Percentiles rank a stretch among this genome's conserved stretches.
These are phyloP conservation scores for Colletotrichum ledebouriae DNA, from an alignment of 2,329 filamentous ascomycete genomes.

Conservation along the genomic window DNA sequence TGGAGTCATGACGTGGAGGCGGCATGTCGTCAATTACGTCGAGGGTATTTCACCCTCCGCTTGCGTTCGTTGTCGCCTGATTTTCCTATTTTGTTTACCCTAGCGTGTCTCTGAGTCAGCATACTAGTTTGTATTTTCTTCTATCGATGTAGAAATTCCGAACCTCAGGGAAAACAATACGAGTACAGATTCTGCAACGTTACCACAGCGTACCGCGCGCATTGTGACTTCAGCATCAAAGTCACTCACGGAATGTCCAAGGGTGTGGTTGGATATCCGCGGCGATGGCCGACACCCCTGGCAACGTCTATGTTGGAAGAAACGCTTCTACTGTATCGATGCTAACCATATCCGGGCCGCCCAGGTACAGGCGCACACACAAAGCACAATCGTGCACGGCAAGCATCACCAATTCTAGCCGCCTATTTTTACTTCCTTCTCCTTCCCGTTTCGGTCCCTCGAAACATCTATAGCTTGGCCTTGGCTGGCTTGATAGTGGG, in stretches of 20 bases:
- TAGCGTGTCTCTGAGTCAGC: too few species aligned
- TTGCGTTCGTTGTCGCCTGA: neutral
- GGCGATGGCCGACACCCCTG: neutral
- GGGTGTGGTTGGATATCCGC: neutral
- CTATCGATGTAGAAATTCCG: too few species aligned
- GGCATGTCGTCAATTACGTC: neutral
- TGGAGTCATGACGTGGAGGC: neutral
- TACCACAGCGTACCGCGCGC: too few species aligned
- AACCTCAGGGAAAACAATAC: too few species aligned
- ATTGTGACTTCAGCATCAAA: too few species aligned
- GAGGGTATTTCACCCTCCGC: neutral
- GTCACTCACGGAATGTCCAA: too few species aligned
- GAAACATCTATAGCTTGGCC: conserved; percentile 80
- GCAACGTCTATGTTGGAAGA: conserved; percentile 24
- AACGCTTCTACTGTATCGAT: conserved; percentile 34
- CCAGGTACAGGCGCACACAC: neutral
- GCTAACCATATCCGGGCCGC: conserved; percentile 9
- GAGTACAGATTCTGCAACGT: too few species aligned
- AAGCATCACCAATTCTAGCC: neutral
- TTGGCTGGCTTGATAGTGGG: conserved; percentile 84
- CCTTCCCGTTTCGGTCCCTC: neutral
- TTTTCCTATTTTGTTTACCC: neutral
- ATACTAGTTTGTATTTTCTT: too few species aligned
- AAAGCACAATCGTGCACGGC: neutral
- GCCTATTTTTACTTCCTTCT: neutral